Evolutionary conservation across 768 basidiomycete genomes (phyloP).

Genomic region (Lactarius sp.): DNA sequence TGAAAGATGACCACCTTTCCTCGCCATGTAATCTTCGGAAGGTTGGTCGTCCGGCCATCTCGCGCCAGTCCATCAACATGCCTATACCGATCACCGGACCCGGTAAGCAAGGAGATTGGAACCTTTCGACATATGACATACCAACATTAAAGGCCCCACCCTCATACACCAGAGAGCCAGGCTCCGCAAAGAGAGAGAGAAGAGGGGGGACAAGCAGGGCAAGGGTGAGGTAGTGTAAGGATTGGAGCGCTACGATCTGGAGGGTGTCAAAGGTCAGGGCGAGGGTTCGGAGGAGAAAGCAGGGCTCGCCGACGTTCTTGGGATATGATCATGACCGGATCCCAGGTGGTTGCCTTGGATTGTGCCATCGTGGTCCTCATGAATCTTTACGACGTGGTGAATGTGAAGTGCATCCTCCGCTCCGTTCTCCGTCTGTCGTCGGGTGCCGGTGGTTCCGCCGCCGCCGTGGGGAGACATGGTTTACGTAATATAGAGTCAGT

Average conservation of each 20-base stretch:
- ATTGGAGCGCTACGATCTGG: conserved; percentile 91
- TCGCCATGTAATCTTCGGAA: conserved; percentile 60
- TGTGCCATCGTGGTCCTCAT: conserved; percentile 32
- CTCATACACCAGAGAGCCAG: conserved; percentile 63
- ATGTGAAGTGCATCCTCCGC: background rate
- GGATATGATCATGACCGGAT: conserved; percentile 81
- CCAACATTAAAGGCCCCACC: conserved; percentile 78
- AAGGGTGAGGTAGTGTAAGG: conserved; percentile 89
- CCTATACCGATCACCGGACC: conserved; percentile 33
- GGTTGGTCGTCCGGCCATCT: conserved; percentile 85
- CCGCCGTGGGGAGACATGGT: too few species aligned
- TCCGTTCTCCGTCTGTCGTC: too few species aligned
- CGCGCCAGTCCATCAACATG: conserved; percentile 97
- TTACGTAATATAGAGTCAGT: background rate
- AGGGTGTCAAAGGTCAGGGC: conserved; percentile 8
- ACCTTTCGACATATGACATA: conserved; percentile 39
- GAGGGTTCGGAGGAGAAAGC: conserved; percentile 9
- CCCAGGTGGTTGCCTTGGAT: conserved; percentile 63
- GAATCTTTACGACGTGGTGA: background rate
- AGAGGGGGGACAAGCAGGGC: conserved; percentile 77
- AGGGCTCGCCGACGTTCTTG: conserved; percentile 48
- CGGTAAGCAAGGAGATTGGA: background rate
- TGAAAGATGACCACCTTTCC: conserved; percentile 59
- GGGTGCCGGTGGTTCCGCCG: too few species aligned
- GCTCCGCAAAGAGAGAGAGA: conserved; percentile 68